A percentile compares a stretch with the other conserved stretches of the same genome.
Conservation (phyloP, 2,329 filamentous ascomycete genomes). For the Corynespora cassiicola region DNA sequence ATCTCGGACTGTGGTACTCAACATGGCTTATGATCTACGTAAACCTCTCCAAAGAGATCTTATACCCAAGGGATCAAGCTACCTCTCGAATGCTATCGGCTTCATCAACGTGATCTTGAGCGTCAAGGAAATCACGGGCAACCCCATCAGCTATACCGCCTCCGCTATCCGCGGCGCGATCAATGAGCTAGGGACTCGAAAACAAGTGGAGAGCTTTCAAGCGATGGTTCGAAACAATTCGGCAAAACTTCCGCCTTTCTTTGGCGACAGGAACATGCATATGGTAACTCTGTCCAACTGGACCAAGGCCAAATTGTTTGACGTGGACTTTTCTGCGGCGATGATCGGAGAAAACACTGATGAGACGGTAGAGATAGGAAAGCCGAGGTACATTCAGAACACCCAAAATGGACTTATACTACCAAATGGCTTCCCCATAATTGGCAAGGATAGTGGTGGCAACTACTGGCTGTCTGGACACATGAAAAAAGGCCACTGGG, state of each 20-base stretch:
- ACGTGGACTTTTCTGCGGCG: constrained; percentile 20
- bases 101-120: constrained; percentile 7
- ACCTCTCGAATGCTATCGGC: constrained; percentile 7
- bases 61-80: constrained; percentile 1
- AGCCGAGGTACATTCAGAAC: constrained; percentile 11
- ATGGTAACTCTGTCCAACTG: constrained; percentile 17
- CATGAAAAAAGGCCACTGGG: constrained; percentile 8
- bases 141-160: constrained; percentile 2
- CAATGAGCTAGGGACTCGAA: constrained; percentile 2
- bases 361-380: constrained; percentile 1
- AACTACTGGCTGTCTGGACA: constrained; percentile 11
- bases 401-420: constrained; percentile 3
- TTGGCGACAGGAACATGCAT: constrained; percentile 13
- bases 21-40: constrained; percentile 5
- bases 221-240: constrained; percentile 1
- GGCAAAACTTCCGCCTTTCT: constrained; percentile 7
- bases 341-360: constrained; percentile 9
- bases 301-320: constrained; percentile 22
- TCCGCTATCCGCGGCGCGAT: constrained; percentile 1
- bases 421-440: constrained; percentile 9
- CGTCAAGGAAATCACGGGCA: constrained; percentile 1
- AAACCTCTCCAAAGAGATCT: constrained; percentile 5
- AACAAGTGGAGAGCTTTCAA: constrained; percentile 7
- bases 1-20: constrained; percentile 4
- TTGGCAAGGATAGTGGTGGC: constrained; percentile 7